Evolutionary conservation across 2,329 filamentous ascomycete genomes (phyloP).

Genomic region (Phyllosticta citriasiana): DNA sequence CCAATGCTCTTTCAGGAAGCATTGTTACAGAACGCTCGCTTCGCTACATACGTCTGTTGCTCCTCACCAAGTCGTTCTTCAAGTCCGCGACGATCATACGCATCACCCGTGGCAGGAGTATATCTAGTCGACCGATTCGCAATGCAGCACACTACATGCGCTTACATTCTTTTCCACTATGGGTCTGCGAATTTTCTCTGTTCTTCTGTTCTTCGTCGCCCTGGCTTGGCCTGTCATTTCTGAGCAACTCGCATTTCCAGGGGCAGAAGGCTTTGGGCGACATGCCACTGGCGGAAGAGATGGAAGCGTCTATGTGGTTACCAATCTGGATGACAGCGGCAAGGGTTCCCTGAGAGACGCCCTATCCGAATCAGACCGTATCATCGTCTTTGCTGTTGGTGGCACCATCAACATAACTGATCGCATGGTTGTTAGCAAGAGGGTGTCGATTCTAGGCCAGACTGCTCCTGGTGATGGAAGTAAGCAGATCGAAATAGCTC

Average conservation of each 20-base stretch:
- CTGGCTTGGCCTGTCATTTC: conserved; percentile 9
- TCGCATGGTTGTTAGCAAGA: conserved; percentile 39
- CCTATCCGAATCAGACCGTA: conserved; percentile 38
- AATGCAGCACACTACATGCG: background rate
- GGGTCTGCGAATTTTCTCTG: background rate
- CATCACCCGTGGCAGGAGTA: background rate
- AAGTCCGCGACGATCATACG: background rate
- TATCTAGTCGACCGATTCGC: background rate
- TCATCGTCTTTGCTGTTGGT: conserved; percentile 41
- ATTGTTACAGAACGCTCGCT: background rate
- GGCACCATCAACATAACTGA: conserved; percentile 40
- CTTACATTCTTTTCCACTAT: background rate
- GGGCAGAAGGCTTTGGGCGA: conserved; percentile 42
- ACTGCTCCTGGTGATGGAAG: conserved; percentile 40
- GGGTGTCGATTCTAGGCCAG: conserved; percentile 42
- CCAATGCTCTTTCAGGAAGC: background rate
- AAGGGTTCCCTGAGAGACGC: conserved; percentile 42
- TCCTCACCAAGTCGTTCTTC: background rate
- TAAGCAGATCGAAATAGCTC: background rate
- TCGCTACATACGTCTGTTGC: background rate
- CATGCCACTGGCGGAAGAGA: conserved; percentile 38
- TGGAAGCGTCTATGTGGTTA: conserved; percentile 40
- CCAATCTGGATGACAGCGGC: conserved; percentile 40
- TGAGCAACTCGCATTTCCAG: conserved; percentile 35
- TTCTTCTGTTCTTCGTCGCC: conserved; percentile 2